A percentile compares a stretch with the other conserved stretches of the same genome.
These are phyloP conservation scores for Hyaloperonospora brassicae DNA, from an alignment of 352 stramenopile species.

Conservation along the genomic window DNA sequence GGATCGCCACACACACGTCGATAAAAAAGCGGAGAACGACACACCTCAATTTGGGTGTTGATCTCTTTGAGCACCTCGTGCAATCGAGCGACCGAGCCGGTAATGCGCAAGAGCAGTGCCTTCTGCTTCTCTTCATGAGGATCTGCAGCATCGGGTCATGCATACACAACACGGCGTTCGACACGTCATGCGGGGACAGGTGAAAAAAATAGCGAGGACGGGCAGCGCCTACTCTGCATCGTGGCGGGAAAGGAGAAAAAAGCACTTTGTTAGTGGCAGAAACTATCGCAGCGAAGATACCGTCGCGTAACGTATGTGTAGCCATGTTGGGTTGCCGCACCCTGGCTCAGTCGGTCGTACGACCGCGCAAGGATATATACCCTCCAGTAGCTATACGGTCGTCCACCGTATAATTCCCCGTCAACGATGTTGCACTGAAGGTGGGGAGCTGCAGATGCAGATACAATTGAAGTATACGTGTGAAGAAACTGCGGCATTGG, in stretches of 20 bases:
- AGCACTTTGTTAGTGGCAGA: neutral
- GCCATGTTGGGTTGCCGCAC: too few relatives aligned
- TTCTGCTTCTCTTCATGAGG: constrained; percentile 86
- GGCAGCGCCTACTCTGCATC: neutral
- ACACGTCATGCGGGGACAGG: neutral
- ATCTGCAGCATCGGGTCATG: constrained; percentile 25
- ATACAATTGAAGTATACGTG: too few relatives aligned
- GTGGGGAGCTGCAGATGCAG: too few relatives aligned
- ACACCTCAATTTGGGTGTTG: constrained; percentile 76
- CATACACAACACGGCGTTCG: neutral
- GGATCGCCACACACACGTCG: neutral
- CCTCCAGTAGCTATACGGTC: too few relatives aligned
- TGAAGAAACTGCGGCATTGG: too few relatives aligned
- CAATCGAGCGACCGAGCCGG: constrained; percentile 61
- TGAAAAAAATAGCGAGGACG: neutral
- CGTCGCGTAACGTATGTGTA: too few relatives aligned
- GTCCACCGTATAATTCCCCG: too few relatives aligned
- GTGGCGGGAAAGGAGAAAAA: neutral
- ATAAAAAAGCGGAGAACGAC: neutral
- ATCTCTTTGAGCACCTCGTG: constrained; percentile 83
- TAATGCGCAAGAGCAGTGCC: constrained; percentile 70
- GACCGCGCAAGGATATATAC: too few relatives aligned
- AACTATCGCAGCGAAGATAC: neutral
- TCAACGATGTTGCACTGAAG: too few relatives aligned
- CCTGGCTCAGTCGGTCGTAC: too few relatives aligned